A percentile compares a stretch with the other conserved stretches of the same genome.
Conservation (phyloP, 768 basidiomycete genomes). For the Naganishia vishniacii region DNA sequence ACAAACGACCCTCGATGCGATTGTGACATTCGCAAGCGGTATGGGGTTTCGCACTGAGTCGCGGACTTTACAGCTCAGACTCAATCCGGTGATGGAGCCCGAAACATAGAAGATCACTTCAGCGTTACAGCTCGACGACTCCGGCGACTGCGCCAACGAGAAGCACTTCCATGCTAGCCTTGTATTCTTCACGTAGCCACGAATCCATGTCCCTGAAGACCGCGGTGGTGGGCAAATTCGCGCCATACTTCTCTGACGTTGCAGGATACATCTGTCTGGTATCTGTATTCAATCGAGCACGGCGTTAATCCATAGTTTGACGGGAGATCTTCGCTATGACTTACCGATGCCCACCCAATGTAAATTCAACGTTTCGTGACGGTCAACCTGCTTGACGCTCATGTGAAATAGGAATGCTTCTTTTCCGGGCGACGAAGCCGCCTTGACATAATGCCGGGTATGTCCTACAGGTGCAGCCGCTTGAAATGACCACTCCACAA, state of each 20-base stretch:
- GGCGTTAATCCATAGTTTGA: not conserved
- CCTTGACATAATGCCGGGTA: slow-evolving; percentile 82
- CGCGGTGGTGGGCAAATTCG: slow-evolving; percentile 57
- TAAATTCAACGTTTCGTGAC: slow-evolving; percentile 52
- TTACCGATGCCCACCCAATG: slow-evolving; percentile 79
- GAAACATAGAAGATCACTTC: no score
- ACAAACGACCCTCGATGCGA: no score
- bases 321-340: slow-evolving; percentile 53
- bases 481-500: slow-evolving; percentile 76
- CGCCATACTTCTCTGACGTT: slow-evolving; percentile 35
- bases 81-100: no score
- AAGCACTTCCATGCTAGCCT: slow-evolving; percentile 41
- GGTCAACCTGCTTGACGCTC: slow-evolving; percentile 46
- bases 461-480: slow-evolving; percentile 68
- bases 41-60: no score
- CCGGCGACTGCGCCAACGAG: slow-evolving; percentile 42
- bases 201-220: slow-evolving; percentile 69
- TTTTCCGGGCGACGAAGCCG: slow-evolving; percentile 76
- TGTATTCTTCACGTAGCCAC: slow-evolving; percentile 61
- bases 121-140: slow-evolving; percentile 18
- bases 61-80: no score
- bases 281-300: slow-evolving; percentile 41
- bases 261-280: slow-evolving; percentile 51
- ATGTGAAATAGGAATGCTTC: slow-evolving; percentile 70
- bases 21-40: no score